phyloP scores from a whole-genome alignment of 1,284 basidiomycete species.

The Cerrena zonata region DNA sequence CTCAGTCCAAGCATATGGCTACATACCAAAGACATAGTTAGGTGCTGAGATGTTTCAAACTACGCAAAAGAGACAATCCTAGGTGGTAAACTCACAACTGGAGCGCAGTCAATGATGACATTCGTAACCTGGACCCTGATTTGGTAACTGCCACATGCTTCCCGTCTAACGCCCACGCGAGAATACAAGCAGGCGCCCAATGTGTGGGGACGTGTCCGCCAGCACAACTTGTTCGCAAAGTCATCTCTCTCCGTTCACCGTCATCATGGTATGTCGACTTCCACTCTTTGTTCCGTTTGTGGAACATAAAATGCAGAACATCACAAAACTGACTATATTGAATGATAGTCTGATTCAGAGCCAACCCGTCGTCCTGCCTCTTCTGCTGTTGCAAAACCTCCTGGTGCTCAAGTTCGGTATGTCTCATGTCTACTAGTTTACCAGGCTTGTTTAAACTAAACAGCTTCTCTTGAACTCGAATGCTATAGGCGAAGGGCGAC shows the following conservation, averaged over 20 bases:
- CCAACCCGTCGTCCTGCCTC: constrained; percentile 21
- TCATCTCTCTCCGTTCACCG: constrained; percentile 13
- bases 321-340: background rate
- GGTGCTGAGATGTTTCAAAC: no score
- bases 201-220: constrained; percentile 16
- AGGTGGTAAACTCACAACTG: no score
- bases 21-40: constrained; percentile 37
- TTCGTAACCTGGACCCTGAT: no score
- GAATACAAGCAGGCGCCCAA: constrained; percentile 9
- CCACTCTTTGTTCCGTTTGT: no score
- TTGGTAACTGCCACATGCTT: no score
- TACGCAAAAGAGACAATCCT: no score
- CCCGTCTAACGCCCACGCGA: no score
- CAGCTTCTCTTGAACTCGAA: no score
- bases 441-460: background rate
- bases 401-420: constrained; percentile 74
- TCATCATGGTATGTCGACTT: constrained; percentile 29
- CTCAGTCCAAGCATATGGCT: background rate
- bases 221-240: constrained; percentile 20
- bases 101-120: no score
- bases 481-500: constrained; percentile 71
- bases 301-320: background rate
- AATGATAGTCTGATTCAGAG: constrained; percentile 33
- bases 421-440: constrained; percentile 20
- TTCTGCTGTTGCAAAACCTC: constrained; percentile 57